Conservation (phyloP, 2,329 filamentous ascomycete species). For the Aspergillus ibericus region DNA sequence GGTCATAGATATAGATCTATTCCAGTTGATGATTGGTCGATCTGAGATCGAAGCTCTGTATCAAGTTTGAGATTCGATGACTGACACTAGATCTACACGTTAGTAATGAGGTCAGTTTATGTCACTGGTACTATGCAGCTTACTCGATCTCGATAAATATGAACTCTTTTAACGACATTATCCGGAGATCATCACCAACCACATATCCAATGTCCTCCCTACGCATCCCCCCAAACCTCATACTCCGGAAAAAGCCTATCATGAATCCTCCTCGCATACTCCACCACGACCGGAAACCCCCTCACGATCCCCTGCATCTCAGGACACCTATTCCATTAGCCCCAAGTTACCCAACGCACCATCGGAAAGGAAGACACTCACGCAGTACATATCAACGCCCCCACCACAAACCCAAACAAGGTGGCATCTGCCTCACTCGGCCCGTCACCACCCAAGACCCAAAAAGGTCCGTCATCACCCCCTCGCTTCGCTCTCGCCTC, state of each 20-base stretch:
- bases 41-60: too few species aligned
- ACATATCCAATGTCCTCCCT: too few species aligned
- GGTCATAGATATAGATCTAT: too few species aligned
- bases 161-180: too few species aligned
- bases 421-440: conserved; percentile 60
- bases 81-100: too few species aligned
- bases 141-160: too few species aligned
- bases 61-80: too few species aligned
- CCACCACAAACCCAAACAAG: conserved; percentile 59
- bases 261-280: conserved; percentile 60
- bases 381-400: conserved; percentile 55
- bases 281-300: conserved; percentile 51
- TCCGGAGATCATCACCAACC: too few species aligned
- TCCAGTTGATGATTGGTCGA: too few species aligned
- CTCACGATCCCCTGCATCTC: conserved; percentile 48
- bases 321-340: conserved; percentile 44
- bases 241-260: conserved; percentile 60
- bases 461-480: conserved; percentile 49
- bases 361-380: conserved; percentile 40
- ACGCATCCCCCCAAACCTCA: not conserved
- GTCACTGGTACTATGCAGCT: too few species aligned
- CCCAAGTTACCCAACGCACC: not conserved
- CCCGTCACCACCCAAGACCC: conserved; percentile 54
- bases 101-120: too few species aligned
- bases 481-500: conserved; percentile 33